Evolutionary conservation across 1,284 basidiomycete species (phyloP).

Genomic region (Cryptococcus sp.): DNA sequence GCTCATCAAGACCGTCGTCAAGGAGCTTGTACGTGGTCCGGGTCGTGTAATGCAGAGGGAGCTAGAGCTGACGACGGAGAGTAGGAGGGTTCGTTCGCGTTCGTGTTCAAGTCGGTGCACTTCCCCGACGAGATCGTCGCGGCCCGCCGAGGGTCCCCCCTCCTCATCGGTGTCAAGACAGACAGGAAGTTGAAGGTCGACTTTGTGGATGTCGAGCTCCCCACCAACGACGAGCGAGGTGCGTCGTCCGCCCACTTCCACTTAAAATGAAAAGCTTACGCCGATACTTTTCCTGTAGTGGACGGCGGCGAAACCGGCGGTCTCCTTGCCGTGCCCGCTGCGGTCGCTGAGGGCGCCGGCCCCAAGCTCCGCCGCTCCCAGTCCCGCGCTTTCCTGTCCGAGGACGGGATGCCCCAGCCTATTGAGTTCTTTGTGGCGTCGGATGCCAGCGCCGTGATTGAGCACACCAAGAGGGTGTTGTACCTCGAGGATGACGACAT

Average conservation of each 20-base stretch:
- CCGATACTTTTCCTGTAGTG: constrained; percentile 1
- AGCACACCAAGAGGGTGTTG: constrained; percentile 98
- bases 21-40: constrained; percentile 66
- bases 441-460: constrained; percentile 92
- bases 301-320: constrained; percentile 43
- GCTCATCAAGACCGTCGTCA: constrained; percentile 91
- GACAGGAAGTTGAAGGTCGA: constrained; percentile 99
- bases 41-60: not conserved
- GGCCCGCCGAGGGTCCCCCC: constrained; percentile 93
- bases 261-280: not conserved
- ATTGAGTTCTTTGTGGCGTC: constrained; percentile 99
- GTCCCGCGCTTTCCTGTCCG: constrained; percentile 96
- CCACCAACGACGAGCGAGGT: constrained; percentile 62
- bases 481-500: constrained; percentile 99
- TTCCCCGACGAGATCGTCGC: constrained; percentile 96
- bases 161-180: constrained; percentile 98
- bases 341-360: constrained; percentile 51
- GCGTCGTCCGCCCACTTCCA: constrained; percentile 8
- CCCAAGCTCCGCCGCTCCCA: constrained; percentile 90
- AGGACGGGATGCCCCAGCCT: constrained; percentile 96
- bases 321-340: constrained; percentile 70
- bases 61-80: not conserved
- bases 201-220: constrained; percentile 97
- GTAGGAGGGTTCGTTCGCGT: constrained; percentile 95
- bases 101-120: constrained; percentile 97